Percentiles rank a stretch among this genome's conserved stretches.
Evolutionary conservation across 305 asterid genomes (phyloP).

Genomic region (Stenogyne calaminthoides): DNA sequence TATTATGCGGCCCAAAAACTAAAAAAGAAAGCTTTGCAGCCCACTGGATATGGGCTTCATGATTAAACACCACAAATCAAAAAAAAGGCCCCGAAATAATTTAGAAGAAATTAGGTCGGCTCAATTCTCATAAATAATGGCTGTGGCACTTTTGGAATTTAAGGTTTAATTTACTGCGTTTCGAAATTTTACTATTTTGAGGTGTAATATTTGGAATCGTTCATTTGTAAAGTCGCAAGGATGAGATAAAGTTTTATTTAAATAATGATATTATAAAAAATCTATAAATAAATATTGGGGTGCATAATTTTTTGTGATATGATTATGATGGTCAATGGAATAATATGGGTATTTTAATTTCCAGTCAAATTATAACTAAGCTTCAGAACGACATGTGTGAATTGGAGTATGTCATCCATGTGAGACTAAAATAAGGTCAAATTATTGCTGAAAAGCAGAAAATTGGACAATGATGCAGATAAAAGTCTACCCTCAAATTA

Average conservation of each 20-base stretch:
- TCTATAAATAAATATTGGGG: not conserved
- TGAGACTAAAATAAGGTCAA: constrained; percentile 6
- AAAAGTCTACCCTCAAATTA: not conserved
- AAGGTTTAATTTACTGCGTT: not conserved
- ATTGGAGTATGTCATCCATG: constrained; percentile 16
- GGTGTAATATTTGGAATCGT: not conserved
- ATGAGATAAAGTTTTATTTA: not conserved
- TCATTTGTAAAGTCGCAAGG: constrained; percentile 8
- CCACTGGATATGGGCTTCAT: too few relatives aligned
- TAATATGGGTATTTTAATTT: constrained; percentile 2
- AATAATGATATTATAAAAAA: not conserved
- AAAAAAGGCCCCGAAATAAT: too few relatives aligned
- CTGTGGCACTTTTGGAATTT: not conserved
- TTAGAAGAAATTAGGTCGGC: too few relatives aligned
- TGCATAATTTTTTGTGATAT: constrained; percentile 4
- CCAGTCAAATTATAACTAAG: constrained; percentile 17
- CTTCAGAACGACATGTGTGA: constrained; percentile 6
- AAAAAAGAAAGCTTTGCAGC: too few relatives aligned
- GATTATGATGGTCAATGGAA: constrained; percentile 28
- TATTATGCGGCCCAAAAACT: too few relatives aligned
- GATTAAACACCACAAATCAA: too few relatives aligned
- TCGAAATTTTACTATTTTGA: not conserved
- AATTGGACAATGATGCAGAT: not conserved
- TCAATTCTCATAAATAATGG: too few relatives aligned
- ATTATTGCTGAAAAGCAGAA: not conserved